Base-by-base conservation (phyloP, 1,284 basidiomycete species). In the Cerrena zonata region DNA sequence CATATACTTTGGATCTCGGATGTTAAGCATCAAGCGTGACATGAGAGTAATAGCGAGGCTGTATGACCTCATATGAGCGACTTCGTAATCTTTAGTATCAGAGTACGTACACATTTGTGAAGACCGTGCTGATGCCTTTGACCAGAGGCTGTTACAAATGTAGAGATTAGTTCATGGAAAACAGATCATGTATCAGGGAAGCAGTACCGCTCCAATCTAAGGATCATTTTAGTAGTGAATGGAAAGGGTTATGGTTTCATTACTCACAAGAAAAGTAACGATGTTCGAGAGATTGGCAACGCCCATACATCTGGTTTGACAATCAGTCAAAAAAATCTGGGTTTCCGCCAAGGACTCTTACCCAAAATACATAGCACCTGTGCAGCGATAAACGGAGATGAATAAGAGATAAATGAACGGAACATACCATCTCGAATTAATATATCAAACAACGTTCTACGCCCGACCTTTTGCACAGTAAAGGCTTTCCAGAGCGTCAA, bases 401-500 rank as follows among this genome's bases (percentile, higher is more conserved):
- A 34, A 15, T 34, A 34, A 34, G 30, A 7, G 7, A 7, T 34
- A 15, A 34, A n/a, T 44, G 13, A 13, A 15, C 38, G 23, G 23
- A 22, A 52, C 61, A 39, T 39, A 61, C 58, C 62, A 27, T 63
- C 61, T 10, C 57, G 47, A 7, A 61, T 39, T 1, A 63, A 15
- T 37, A 53, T 23, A n/a, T 56, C 49, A 39, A 56, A 41, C 19
- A 63, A 19, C 40, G 50, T 26, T 36, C 50, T 22, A 22, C 45
- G 22, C 23, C 46, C 24, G 38, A 40, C 23, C 23, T 43, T 21
- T 11, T 47, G 24, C 2, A 52, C 22, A 5, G 19, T 21, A 15
- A 56, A 21, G 12, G 53, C 45, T 50, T 53, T 54, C 21, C 44
- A 47, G 15, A 63, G 42, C 0, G 61, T 63, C 25, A 61, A 48